Conservation (phyloP, 176 grass and related monocot species). For the Musa acuminata region DNA sequence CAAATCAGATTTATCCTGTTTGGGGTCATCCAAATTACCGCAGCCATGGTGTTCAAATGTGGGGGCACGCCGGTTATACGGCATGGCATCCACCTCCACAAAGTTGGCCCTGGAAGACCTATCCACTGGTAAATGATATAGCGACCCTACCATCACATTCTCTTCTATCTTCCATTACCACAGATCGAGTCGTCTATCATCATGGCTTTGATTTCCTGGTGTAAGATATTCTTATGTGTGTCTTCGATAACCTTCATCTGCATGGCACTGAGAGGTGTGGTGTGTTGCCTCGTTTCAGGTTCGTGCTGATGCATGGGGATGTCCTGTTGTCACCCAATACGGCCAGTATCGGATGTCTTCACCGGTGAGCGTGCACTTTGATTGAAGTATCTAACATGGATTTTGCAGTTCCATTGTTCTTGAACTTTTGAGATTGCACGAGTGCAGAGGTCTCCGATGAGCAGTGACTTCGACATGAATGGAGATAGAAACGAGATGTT, state of each 20-base stretch:
- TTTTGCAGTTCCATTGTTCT: not conserved
- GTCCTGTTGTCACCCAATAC: constrained; percentile 27
- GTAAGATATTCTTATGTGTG: not conserved
- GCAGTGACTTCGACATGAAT: constrained; percentile 1
- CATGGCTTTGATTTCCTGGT: no score
- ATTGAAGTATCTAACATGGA: not conserved
- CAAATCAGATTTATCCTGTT: constrained; percentile 13
- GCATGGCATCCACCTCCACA: constrained; percentile 34
- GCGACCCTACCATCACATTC: not conserved
- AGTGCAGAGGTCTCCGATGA: constrained; percentile 23
- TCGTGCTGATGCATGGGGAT: constrained; percentile 37
- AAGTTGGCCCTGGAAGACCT: constrained; percentile 25
- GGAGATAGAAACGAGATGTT: constrained; percentile 7
- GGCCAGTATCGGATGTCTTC: constrained; percentile 7
- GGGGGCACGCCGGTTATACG: constrained; percentile 16
- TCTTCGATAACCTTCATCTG: not conserved
- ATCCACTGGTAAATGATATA: constrained; percentile 15
- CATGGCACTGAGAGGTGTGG: not conserved
- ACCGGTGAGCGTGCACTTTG: constrained; percentile 18
- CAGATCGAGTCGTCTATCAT: not conserved
- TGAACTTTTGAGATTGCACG: not conserved
- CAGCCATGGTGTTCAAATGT: constrained; percentile 12
- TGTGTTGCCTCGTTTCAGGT: constrained; percentile 16
- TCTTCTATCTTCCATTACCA: not conserved
- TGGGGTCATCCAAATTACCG: constrained; percentile 22